phyloP scores from a whole-genome alignment of 2,329 filamentous ascomycete species.

The Neurospora crassa region DNA sequence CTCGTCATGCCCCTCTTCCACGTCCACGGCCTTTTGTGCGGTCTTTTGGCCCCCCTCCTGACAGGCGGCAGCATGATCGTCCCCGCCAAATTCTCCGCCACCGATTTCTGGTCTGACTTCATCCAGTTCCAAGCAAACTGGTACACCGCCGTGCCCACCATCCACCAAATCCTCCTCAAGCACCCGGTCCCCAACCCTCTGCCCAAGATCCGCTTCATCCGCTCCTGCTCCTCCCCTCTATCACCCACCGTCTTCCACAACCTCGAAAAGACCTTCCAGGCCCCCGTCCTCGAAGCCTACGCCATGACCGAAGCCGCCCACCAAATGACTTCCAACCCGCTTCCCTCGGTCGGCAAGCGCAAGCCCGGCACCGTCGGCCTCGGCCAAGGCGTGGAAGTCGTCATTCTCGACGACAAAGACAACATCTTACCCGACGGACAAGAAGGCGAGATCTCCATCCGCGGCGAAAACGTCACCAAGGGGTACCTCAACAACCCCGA shows the following conservation, averaged over 20 bases:
- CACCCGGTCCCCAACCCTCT: constrained; percentile 57
- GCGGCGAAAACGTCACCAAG: constrained; percentile 72
- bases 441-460: constrained; percentile 76
- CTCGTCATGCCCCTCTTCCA: constrained; percentile 89
- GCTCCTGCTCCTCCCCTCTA: constrained; percentile 77
- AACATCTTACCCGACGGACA: constrained; percentile 57
- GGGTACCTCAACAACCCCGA: constrained; percentile 77
- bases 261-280: constrained; percentile 64
- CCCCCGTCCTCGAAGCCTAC: constrained; percentile 80
- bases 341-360: constrained; percentile 56
- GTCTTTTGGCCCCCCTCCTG: constrained; percentile 65
- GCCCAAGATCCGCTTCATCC: constrained; percentile 73
- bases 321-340: constrained; percentile 71
- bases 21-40: constrained; percentile 79
- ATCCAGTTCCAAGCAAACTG: constrained; percentile 67
- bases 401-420: constrained; percentile 63
- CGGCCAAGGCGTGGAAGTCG: constrained; percentile 74
- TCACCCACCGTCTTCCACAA: constrained; percentile 74
- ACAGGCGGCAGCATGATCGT: constrained; percentile 74
- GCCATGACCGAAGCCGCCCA: constrained; percentile 89
- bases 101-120: constrained; percentile 76
- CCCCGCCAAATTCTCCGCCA: constrained; percentile 69
- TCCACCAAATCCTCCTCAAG: constrained; percentile 81
- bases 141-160: constrained; percentile 90
- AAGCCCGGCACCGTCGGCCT: constrained; percentile 76